Conservation (phyloP, 2,329 filamentous ascomycete species). For the Nannizziopsis arthrosporioides region DNA sequence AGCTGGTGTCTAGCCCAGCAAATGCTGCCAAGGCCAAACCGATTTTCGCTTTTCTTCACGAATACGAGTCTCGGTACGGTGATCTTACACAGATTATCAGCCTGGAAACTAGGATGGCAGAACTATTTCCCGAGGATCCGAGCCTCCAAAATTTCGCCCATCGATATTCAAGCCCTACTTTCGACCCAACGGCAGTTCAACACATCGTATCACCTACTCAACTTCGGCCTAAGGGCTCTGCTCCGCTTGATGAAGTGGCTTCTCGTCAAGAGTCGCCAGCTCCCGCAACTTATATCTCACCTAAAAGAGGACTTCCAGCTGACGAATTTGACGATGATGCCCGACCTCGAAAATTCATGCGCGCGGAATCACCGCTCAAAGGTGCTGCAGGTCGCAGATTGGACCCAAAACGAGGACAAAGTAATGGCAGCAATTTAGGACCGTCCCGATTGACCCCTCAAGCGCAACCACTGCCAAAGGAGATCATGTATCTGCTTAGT, state of each 20-base stretch:
- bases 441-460: conserved; percentile 42
- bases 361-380: conserved; percentile 88
- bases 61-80: conserved; percentile 88
- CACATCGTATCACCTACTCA: conserved; percentile 78
- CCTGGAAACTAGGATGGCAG: conserved; percentile 81
- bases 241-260: conserved; percentile 18
- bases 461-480: conserved; percentile 60
- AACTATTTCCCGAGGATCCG: conserved; percentile 83
- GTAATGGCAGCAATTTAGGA: conserved; percentile 21
- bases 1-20: conserved; percentile 65
- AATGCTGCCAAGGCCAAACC: conserved; percentile 64
- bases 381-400: conserved; percentile 75
- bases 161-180: conserved; percentile 60
- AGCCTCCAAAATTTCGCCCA: conserved; percentile 62
- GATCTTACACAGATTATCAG: conserved; percentile 84
- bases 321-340: conserved; percentile 64
- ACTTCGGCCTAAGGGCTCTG: conserved; percentile 44
- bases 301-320: conserved; percentile 47
- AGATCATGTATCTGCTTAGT: conserved; percentile 51
- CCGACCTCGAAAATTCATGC: conserved; percentile 72
- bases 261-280: conserved; percentile 27
- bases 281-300: conserved; percentile 29
- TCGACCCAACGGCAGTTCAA: conserved; percentile 70
- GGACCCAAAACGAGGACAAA: conserved; percentile 54
- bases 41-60: conserved; percentile 84